Conservation (phyloP, 2,329 filamentous ascomycete genomes). For the Monascus ruber region DNA sequence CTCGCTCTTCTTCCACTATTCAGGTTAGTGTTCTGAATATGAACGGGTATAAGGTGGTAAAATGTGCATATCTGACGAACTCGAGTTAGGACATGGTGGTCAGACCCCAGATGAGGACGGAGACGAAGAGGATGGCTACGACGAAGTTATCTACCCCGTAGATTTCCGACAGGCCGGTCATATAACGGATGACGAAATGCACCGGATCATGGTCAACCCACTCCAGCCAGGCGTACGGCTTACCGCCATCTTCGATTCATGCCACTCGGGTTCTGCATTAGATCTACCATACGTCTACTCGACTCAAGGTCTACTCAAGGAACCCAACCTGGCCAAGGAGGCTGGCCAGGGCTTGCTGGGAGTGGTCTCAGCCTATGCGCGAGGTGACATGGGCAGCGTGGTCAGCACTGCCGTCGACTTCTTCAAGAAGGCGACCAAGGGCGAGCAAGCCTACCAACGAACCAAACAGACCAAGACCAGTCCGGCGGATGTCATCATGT, state of each 20-base stretch:
- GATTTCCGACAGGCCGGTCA: conserved; percentile 59
- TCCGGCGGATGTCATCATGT: conserved; percentile 93
- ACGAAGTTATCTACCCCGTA: conserved; percentile 70
- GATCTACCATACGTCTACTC: conserved; percentile 58
- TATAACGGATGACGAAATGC: conserved; percentile 70
- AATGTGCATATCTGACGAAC: conserved; percentile 5
- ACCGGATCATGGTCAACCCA: conserved; percentile 63
- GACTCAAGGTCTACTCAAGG: conserved; percentile 57
- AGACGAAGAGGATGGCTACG: conserved; percentile 66
- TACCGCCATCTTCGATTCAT: conserved; percentile 58
- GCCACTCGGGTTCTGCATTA: conserved; percentile 55
- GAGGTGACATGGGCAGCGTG: conserved; percentile 74
- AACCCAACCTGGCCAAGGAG: conserved; percentile 57
- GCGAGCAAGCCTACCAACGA: conserved; percentile 66
- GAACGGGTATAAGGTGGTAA: neutral
- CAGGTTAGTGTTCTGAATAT: conserved; percentile 45
- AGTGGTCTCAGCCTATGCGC: conserved; percentile 65
- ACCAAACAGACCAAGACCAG: conserved; percentile 84
- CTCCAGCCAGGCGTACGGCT: conserved; percentile 71
- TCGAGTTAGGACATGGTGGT: conserved; percentile 54
- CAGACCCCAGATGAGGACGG: conserved; percentile 63
- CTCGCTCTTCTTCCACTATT: conserved; percentile 96
- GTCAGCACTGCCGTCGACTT: conserved; percentile 69
- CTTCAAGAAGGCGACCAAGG: conserved; percentile 75
- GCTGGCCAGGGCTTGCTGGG: conserved; percentile 53